Percentiles rank a stretch among this genome's conserved stretches.
These are phyloP conservation scores for Fusarium pseudonygamai DNA, from an alignment of 2,329 filamentous ascomycete genomes.

Conservation along the genomic window DNA sequence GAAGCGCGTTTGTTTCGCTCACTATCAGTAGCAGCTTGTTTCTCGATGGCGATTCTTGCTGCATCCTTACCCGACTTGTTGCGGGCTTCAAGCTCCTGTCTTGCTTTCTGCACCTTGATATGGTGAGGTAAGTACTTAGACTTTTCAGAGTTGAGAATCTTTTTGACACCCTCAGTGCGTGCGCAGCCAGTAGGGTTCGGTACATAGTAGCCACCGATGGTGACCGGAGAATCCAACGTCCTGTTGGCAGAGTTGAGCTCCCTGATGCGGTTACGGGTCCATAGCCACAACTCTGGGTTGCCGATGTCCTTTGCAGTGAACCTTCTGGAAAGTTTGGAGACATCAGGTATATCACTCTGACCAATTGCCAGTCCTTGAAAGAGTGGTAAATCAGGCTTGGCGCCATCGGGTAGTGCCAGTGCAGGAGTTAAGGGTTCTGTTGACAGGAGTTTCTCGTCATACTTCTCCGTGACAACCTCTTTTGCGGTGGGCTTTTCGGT, in stretches of 20 bases:
- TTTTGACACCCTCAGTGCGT: conserved; percentile 91
- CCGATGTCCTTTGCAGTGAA: conserved; percentile 57
- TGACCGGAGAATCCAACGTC: conserved; percentile 47
- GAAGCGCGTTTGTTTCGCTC: conserved; percentile 95
- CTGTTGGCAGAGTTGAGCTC: conserved; percentile 59
- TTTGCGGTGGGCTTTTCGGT: conserved; percentile 39
- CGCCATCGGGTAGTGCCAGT: conserved; percentile 55
- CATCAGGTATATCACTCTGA: conserved; percentile 58
- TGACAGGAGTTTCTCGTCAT: conserved; percentile 60
- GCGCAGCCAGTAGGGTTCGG: conserved; percentile 86
- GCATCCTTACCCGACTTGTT: conserved; percentile 75
- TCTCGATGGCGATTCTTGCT: conserved; percentile 79
- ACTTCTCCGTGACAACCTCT: conserved; percentile 52
- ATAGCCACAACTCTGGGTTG: conserved; percentile 65
- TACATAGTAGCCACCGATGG: conserved; percentile 78
- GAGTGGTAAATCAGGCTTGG: conserved; percentile 57
- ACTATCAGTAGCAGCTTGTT: conserved; percentile 84
- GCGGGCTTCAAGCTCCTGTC: conserved; percentile 88
- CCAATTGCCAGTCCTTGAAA: conserved; percentile 57
- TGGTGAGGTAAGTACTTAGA: conserved; percentile 98
- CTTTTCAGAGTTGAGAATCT: conserved; percentile 96
- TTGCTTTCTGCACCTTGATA: conserved; percentile 91
- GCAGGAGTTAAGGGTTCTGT: conserved; percentile 57
- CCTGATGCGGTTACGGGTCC: conserved; percentile 64
- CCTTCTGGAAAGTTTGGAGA: conserved; percentile 59